phyloP scores from a whole-genome alignment of 2,329 filamentous ascomycete genomes.

The Microsporum audouinii region DNA sequence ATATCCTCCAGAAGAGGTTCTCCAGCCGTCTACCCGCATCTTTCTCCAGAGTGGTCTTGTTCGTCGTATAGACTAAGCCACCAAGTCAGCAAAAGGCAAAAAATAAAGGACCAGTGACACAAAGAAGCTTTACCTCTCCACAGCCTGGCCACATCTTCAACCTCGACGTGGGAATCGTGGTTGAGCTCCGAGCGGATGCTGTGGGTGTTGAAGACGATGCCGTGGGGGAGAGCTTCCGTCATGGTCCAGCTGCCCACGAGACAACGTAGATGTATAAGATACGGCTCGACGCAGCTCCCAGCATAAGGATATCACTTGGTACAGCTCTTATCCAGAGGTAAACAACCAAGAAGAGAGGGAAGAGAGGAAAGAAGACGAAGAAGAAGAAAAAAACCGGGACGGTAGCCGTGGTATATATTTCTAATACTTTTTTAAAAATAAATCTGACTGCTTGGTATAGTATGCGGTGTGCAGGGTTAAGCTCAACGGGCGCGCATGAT shows the following conservation, averaged over 20 bases:
- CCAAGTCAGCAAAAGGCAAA: slow-evolving; percentile 8
- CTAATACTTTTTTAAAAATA: not conserved
- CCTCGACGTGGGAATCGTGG: slow-evolving; percentile 27
- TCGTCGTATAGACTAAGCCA: slow-evolving; percentile 36
- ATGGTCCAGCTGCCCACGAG: slow-evolving; percentile 18
- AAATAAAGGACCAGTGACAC: slow-evolving; percentile 7
- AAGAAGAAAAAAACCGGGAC: too few species aligned
- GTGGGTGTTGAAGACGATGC: slow-evolving; percentile 30
- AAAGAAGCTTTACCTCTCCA: slow-evolving; percentile 37
- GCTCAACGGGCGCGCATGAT: slow-evolving; percentile 5
- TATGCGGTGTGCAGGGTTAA: not conserved
- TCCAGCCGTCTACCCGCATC: slow-evolving; percentile 36
- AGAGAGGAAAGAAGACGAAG: too few species aligned
- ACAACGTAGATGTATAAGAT: not conserved
- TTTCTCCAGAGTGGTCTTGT: slow-evolving; percentile 33
- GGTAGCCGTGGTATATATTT: not conserved
- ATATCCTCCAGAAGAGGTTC: slow-evolving; percentile 44
- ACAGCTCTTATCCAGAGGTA: not conserved
- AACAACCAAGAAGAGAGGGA: not conserved
- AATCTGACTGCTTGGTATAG: not conserved
- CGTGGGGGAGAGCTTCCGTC: slow-evolving; percentile 31
- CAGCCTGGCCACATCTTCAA: slow-evolving; percentile 33
- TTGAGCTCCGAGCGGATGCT: slow-evolving; percentile 28
- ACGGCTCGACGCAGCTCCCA: not conserved
- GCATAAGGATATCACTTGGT: not conserved